Conservation (phyloP, 2,329 filamentous ascomycete species). For the Claviceps arundinis region DNA sequence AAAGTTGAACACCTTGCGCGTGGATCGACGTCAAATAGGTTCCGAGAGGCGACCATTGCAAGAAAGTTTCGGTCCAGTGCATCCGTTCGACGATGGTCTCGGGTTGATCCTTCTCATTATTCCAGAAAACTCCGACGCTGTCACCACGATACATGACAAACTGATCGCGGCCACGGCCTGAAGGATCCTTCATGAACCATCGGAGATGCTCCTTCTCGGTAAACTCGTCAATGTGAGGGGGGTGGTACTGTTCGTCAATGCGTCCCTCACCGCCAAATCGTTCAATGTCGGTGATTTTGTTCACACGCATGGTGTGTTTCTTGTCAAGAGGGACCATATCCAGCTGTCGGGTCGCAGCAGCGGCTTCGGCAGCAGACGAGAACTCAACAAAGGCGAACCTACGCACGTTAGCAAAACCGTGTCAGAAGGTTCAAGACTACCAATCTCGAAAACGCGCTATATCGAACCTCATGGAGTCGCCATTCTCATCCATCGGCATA, state of each 20-base stretch:
- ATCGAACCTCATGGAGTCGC: constrained; percentile 71
- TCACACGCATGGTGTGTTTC: constrained; percentile 88
- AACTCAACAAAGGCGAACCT: constrained; percentile 98
- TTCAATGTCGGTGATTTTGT: constrained; percentile 97
- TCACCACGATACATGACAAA: constrained; percentile 91
- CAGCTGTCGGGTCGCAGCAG: constrained; percentile 77
- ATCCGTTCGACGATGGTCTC: constrained; percentile 83
- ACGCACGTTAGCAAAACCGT: not conserved
- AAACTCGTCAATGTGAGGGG: constrained; percentile 74
- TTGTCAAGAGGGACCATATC: constrained; percentile 85
- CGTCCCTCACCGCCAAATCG: constrained; percentile 89
- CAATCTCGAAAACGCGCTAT: not conserved
- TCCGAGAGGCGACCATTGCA: constrained; percentile 93
- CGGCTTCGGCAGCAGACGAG: constrained; percentile 76
- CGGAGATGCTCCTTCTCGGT: constrained; percentile 85
- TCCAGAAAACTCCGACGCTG: constrained; percentile 92
- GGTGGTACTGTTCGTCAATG: constrained; percentile 78
- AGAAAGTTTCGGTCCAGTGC: constrained; percentile 96
- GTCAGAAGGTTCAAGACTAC: not conserved
- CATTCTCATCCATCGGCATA: constrained; percentile 86
- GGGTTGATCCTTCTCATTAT: constrained; percentile 84
- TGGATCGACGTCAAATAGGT: constrained; percentile 93
- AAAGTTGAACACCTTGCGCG: constrained; percentile 90
- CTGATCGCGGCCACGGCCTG: constrained; percentile 75
- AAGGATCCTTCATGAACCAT: constrained; percentile 79